phyloP scores from a whole-genome alignment of 1,139 yeast genomes.

The Arxiozyma slooffiae region DNA sequence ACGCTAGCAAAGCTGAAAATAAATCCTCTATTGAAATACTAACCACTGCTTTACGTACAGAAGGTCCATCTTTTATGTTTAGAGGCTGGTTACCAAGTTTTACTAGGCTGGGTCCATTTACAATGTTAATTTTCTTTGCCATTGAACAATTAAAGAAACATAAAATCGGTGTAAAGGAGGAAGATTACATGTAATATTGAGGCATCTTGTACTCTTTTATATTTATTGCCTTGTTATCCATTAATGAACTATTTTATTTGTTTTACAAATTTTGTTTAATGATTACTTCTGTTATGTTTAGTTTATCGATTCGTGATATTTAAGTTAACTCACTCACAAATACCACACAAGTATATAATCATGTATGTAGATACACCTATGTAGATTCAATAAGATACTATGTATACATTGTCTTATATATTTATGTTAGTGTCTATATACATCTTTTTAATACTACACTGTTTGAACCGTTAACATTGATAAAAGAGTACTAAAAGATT shows the following conservation, averaged over 20 bases:
- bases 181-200: constrained; percentile 2
- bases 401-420: too few relatives aligned
- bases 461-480: background rate
- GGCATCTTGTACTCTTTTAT: background rate
- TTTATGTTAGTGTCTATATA: too few relatives aligned
- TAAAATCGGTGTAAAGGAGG: constrained; percentile 41
- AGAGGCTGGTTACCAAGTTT: constrained; percentile 89
- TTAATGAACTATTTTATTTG: background rate
- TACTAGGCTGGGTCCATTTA: constrained; percentile 80
- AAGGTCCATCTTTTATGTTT: constrained; percentile 72
- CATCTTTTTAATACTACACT: background rate
- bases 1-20: constrained; percentile 40
- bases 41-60: constrained; percentile 47
- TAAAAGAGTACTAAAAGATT: too few relatives aligned
- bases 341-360: too few relatives aligned
- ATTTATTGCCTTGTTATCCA: too few relatives aligned
- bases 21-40: constrained; percentile 45
- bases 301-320: too few relatives aligned
- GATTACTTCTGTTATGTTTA: background rate
- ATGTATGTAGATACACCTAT: too few relatives aligned
- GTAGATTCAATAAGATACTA: too few relatives aligned
- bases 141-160: constrained; percentile 64
- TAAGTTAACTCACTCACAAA: background rate
- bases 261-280: background rate
- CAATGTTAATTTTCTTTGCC: constrained; percentile 74